Base-by-base conservation (phyloP, 805 yeast species). In the Myxozyma nipponensis region DNA sequence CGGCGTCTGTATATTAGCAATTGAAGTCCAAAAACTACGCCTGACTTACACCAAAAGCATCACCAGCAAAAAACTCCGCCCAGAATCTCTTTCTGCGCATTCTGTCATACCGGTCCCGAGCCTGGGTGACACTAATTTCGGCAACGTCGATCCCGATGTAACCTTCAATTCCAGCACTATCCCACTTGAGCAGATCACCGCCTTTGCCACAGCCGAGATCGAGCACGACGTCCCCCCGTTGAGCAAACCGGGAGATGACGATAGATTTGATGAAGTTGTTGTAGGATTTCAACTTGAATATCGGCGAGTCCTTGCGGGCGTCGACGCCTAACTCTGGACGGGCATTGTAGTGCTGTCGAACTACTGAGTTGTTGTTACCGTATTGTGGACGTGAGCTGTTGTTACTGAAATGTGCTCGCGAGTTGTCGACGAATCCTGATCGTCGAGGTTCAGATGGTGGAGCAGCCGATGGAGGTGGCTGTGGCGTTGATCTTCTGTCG, bases 131-230 rank as follows among this genome's bases (percentile, higher is more conserved):
- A 4, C 96, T 86, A 2, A 84, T 83, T 66, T 90, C 93, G 18
- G 96, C 89, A 39, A 93, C 83, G 68, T 93, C 99, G 25, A 93
- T 76, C 1, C 98, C 98, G 47, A 90, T 81, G 58, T 85, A 86
- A 42, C 89, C 90, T 21, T 79, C 76, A 2, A 87, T 77, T 19
- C 78, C 72, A 1, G 87, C 84, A 59, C 79, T 79, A 45, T 83
- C 85, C 82, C 95, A 91, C 66, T 93, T 93, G 60, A 84, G 80
- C 62, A 93, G 71, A 70, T 93, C 99, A 24, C 99, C 99, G 46
- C 99, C 99, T 66, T 93, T 95, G 13, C 99, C 99, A 69, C 98
- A 90, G 15, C 96, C 96, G 49, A 91, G 68, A 63, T 93, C 99
- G 18, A 93, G 70, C 1, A 84, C 88, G 19, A 77, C 74, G 37